phyloP scores from a whole-genome alignment of 495 filamentous ascomycete genomes.

The Aspergillus kassunensis region DNA sequence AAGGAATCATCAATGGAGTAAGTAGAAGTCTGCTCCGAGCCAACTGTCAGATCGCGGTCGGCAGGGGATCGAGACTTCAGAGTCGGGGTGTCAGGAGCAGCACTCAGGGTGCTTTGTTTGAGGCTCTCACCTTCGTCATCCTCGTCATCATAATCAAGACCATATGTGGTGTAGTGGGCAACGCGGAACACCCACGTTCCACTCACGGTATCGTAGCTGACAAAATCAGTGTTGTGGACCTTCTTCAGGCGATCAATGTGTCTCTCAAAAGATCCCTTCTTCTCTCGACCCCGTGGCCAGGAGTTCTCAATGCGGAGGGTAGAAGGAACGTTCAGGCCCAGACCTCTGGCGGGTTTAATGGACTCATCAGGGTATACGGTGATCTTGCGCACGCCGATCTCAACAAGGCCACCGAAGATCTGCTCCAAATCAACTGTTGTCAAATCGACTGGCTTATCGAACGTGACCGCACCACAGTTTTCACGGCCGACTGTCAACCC shows the following conservation, averaged over 20 bases:
- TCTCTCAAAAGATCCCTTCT: constrained; percentile 57
- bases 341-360: constrained; percentile 75
- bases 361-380: constrained; percentile 78
- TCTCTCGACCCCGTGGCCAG: constrained; percentile 72
- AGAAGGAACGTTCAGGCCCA: constrained; percentile 87
- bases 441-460: constrained; percentile 78
- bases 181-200: constrained; percentile 91
- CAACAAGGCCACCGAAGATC: constrained; percentile 68
- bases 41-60: constrained; percentile 31
- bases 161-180: constrained; percentile 93
- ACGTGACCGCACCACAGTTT: constrained; percentile 72
- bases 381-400: constrained; percentile 66
- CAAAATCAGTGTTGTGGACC: constrained; percentile 74
- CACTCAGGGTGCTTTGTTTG: constrained; percentile 55
- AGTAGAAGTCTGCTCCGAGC: constrained; percentile 42
- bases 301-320: constrained; percentile 82
- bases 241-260: constrained; percentile 78
- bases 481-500: constrained; percentile 79
- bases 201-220: constrained; percentile 68
- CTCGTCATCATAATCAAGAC: constrained; percentile 80
- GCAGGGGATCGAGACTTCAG: constrained; percentile 41
- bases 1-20: constrained; percentile 50
- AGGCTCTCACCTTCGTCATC: constrained; percentile 56
- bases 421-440: constrained; percentile 65
- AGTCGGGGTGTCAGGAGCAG: constrained; percentile 56